Base-by-base conservation (phyloP, 2,329 filamentous ascomycete species). In the Cladosporium austrohemisphaericum region DNA sequence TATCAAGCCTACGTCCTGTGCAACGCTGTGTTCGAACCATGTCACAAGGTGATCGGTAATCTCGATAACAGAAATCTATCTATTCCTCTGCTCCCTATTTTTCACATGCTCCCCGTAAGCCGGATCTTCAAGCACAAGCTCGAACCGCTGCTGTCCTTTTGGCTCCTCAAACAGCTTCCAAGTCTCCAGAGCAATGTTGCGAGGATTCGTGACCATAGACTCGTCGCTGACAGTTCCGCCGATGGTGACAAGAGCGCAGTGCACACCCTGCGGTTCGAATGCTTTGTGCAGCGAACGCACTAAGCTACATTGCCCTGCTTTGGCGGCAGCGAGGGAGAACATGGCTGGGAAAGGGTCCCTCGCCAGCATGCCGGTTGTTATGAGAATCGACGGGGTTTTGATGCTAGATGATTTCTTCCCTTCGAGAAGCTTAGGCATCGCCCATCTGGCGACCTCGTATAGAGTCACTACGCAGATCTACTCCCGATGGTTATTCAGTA, bases 301-400 rank as follows among this genome's bases (percentile, higher is more conserved):
- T 55, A 78, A 58, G 50, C 73, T 78, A 19, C 70, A 65, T 62
- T 79, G 76, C 0, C 73, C 68, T 0, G 75, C 71, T 55, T 79
- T 79, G 35, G 66, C 66, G 10, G 76, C 57, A 3, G 71, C 74
- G 3, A 78, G 63, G 0, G 71, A 72, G 37, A 79, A 75, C 0
- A 75, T 58, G 14, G 67, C 56, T 6, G 74, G 72, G 3, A 70
- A 59, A 0, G 76, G 76, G 7, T 72, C 58, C 49, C 68, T 66
- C 9, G 72, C 72, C 3, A 78, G 65, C 18, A 69, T 60, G 20
- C 56, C 72, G 60, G 66, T 73, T 0, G 74, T 76, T 11, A 77
- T 71, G 8, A 78, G 58, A 6, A 78, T 59, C 0, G 69, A 65
- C 0, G 75, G 73, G 5, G 32, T 36, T 41, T 67, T 69, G 11